Evolutionary conservation across 2,329 filamentous ascomycete species (phyloP).

Genomic region (Chaetomium sp.): DNA sequence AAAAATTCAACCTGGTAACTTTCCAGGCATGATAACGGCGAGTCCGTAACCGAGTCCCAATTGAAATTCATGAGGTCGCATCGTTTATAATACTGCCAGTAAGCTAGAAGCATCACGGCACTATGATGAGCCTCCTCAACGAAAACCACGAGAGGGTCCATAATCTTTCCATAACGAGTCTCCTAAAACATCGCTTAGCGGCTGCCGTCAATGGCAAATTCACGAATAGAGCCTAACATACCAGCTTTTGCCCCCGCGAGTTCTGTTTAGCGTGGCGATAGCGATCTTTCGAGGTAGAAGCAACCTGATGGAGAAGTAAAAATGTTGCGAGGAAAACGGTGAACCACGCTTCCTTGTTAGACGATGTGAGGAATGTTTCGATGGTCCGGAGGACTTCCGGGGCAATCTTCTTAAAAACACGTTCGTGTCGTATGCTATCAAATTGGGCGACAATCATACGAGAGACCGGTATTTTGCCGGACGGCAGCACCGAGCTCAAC

Average conservation of each 20-base stretch:
- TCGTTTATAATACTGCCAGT: conserved; percentile 47
- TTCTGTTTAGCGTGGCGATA: conserved; percentile 36
- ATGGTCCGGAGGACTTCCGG: conserved; percentile 31
- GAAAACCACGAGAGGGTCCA: conserved; percentile 34
- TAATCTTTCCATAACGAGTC: conserved; percentile 17
- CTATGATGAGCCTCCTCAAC: conserved; percentile 40
- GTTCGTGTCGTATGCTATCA: conserved; percentile 36
- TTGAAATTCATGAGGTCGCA: conserved; percentile 27
- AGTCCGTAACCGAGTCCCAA: conserved; percentile 24
- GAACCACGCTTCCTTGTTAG: conserved; percentile 30
- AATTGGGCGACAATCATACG: conserved; percentile 42
- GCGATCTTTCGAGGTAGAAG: conserved; percentile 35
- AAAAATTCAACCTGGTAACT: conserved; percentile 30
- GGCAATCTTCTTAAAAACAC: conserved; percentile 31
- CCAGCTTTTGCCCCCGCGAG: conserved; percentile 26
- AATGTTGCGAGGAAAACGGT: conserved; percentile 36
- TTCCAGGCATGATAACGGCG: conserved; percentile 27
- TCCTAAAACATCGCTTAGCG: conserved; percentile 4
- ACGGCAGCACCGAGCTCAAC: conserved; percentile 33
- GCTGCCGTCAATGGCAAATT: not conserved
- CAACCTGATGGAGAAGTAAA: conserved; percentile 38
- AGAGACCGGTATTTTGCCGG: conserved; percentile 33
- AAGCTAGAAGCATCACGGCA: conserved; percentile 39
- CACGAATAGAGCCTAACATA: conserved; percentile 13
- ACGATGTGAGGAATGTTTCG: conserved; percentile 30